These are phyloP conservation scores for Hirschfeldia incana DNA, from an alignment of 345 rosid species.

Conservation along the genomic window DNA sequence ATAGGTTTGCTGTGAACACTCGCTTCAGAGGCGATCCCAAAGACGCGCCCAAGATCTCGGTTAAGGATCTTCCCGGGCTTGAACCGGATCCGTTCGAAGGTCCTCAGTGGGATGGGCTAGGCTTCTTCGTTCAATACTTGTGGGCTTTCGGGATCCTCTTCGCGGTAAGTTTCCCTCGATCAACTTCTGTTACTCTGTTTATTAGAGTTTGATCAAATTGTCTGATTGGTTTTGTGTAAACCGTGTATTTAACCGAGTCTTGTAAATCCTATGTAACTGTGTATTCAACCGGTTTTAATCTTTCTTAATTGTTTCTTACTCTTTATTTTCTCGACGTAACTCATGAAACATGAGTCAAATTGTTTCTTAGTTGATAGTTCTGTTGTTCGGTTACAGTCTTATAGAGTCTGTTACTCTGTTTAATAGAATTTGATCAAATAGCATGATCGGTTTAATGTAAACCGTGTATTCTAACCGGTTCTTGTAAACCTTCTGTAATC, in stretches of 20 bases:
- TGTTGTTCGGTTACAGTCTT: not conserved
- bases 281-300: not conserved
- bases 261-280: not conserved
- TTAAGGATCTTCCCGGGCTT: slow-evolving; percentile 67
- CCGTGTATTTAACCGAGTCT: not conserved
- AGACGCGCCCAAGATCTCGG: slow-evolving; percentile 31
- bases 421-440: no score
- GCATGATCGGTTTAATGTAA: no score
- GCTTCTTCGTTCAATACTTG: slow-evolving; percentile 78
- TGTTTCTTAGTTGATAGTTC: not conserved
- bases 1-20: slow-evolving; percentile 37
- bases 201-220: not conserved
- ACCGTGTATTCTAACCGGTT: no score
- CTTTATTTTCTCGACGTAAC: no score
- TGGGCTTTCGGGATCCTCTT: slow-evolving; percentile 92
- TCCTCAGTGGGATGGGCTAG: slow-evolving; percentile 71
- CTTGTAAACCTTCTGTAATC: no score
- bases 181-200: not conserved
- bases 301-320: no score
- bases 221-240: not conserved
- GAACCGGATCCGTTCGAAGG: slow-evolving; percentile 85
- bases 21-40: slow-evolving; percentile 30
- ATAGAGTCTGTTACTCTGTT: not conserved
- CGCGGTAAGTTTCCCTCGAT: slow-evolving; percentile 50
- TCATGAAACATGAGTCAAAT: not conserved